A percentile compares a stretch with the other conserved stretches of the same genome.
Evolutionary conservation across 768 basidiomycete species (phyloP).

Genomic region (Leccinum disarticulatum): DNA sequence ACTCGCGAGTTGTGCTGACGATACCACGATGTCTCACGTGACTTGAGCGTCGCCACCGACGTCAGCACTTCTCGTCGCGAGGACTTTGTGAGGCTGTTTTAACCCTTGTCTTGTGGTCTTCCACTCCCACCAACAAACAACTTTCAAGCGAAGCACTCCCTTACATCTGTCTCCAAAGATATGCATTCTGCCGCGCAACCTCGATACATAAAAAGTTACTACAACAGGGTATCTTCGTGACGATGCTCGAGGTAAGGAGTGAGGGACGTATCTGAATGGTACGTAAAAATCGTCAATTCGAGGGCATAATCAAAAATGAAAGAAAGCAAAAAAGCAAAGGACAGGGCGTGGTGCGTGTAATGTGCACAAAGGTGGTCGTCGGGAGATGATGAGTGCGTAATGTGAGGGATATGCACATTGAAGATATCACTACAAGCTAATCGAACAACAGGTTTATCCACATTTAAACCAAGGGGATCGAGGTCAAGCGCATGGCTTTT

Average conservation of each 20-base stretch:
- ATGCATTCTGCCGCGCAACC: constrained; percentile 38
- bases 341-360: constrained; percentile 20
- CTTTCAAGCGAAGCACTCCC: no score
- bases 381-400: constrained; percentile 16
- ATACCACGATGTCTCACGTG: not conserved
- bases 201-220: constrained; percentile 32
- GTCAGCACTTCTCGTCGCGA: constrained; percentile 10
- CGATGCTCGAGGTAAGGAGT: constrained; percentile 18
- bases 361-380: constrained; percentile 6
- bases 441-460: constrained; percentile 38
- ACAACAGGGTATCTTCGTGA: constrained; percentile 39
- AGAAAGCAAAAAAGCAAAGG: not conserved
- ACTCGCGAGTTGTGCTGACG: no score
- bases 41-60: constrained; percentile 1
- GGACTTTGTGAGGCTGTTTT: constrained; percentile 2
- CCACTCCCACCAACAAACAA: not conserved
- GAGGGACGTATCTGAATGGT: constrained; percentile 15
- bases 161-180: constrained; percentile 30
- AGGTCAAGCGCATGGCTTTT: constrained; percentile 20
- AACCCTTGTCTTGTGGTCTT: not conserved
- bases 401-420: constrained; percentile 31
- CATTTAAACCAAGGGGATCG: constrained; percentile 30
- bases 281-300: constrained; percentile 35
- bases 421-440: constrained; percentile 35
- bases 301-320: constrained; percentile 25